Evolutionary conservation across 2,329 filamentous ascomycete species (phyloP).

Genomic region (Fusarium bactridioides): DNA sequence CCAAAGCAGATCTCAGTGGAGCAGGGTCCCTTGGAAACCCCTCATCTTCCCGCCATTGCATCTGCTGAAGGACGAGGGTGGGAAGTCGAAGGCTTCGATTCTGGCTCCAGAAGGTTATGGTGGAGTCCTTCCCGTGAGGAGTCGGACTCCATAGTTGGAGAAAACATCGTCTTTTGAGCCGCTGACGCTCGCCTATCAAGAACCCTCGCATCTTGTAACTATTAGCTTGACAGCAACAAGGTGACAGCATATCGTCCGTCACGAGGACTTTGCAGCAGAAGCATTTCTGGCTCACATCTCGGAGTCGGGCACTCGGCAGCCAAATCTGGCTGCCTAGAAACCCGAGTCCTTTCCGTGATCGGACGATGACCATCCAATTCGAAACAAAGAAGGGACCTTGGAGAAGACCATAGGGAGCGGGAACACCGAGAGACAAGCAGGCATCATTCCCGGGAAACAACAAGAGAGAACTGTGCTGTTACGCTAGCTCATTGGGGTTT

Average conservation of each 20-base stretch:
- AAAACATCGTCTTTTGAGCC: conserved; percentile 37
- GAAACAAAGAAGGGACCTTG: conserved; percentile 35
- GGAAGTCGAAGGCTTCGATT: conserved; percentile 42
- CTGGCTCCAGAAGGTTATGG: conserved; percentile 42
- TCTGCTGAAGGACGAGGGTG: conserved; percentile 37
- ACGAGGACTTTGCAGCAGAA: neutral
- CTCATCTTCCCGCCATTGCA: conserved; percentile 43
- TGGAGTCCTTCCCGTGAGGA: conserved; percentile 43
- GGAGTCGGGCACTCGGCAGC: conserved; percentile 5
- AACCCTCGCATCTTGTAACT: conserved; percentile 19
- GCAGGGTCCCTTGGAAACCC: conserved; percentile 38
- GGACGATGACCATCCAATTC: conserved; percentile 32
- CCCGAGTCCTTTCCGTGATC: conserved; percentile 26
- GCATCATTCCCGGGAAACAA: conserved; percentile 40
- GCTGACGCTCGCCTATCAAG: conserved; percentile 36
- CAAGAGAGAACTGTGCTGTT: neutral
- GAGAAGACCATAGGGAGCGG: conserved; percentile 31
- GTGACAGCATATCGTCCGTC: neutral
- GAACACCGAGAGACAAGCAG: conserved; percentile 41
- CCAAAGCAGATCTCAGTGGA: conserved; percentile 42
- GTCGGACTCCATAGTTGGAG: conserved; percentile 41
- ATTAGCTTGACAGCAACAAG: conserved; percentile 9
- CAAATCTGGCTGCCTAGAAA: conserved; percentile 14
- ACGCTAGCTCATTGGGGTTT: conserved; percentile 25
- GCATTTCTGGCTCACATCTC: neutral